These are phyloP conservation scores for Epicoccum nigrum DNA, from an alignment of 2,329 filamentous ascomycete species.

Conservation along the genomic window DNA sequence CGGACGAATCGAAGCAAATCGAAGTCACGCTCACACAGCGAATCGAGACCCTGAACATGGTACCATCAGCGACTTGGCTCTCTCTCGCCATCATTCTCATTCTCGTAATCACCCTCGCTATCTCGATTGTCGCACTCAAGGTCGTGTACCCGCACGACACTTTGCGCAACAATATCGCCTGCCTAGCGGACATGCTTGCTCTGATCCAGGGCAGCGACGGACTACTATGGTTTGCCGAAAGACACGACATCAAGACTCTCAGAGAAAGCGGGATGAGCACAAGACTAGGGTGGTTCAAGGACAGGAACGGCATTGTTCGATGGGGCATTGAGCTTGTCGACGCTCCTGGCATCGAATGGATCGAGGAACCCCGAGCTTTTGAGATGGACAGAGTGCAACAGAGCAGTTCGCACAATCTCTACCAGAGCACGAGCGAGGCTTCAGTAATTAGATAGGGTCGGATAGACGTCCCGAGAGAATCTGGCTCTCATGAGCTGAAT, in stretches of 20 bases:
- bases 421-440: background rate
- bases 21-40: slow-evolving; percentile 4
- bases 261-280: slow-evolving; percentile 6
- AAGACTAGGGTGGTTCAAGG: slow-evolving; percentile 24
- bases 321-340: slow-evolving; percentile 25
- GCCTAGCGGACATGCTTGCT: slow-evolving; percentile 16
- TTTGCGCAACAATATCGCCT: slow-evolving; percentile 9
- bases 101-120: slow-evolving; percentile 11
- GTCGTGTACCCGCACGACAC: slow-evolving; percentile 2
- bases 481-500: too few species aligned
- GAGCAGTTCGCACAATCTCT: background rate
- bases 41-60: slow-evolving; percentile 15
- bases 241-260: slow-evolving; percentile 1
- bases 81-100: slow-evolving; percentile 13
- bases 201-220: slow-evolving; percentile 17
- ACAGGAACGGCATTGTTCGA: slow-evolving; percentile 9
- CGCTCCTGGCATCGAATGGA: background rate
- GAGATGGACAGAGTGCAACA: background rate
- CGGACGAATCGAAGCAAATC: background rate
- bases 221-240: slow-evolving; percentile 5
- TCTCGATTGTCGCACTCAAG: slow-evolving; percentile 9
- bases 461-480: too few species aligned
- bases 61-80: slow-evolving; percentile 15
- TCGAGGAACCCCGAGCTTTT: background rate
- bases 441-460: background rate